phyloP scores from a whole-genome alignment of 164 flowering plant genomes.

The Chimonanthus praecox region DNA sequence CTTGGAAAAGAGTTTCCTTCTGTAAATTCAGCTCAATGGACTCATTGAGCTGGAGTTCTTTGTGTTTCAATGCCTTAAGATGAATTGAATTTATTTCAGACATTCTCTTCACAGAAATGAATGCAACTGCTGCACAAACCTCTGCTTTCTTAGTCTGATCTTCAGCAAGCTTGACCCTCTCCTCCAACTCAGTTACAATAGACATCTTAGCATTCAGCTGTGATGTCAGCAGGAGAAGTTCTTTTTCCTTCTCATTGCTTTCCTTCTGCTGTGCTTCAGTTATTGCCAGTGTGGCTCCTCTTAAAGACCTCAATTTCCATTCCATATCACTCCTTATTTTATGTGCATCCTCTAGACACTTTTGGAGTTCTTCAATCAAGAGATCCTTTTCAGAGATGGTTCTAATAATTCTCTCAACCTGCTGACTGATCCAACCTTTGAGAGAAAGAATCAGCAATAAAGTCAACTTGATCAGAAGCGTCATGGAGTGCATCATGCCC shows the following conservation, averaged over 20 bases:
- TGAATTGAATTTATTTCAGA: slow-evolving; percentile 39
- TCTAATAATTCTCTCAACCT: slow-evolving; percentile 45
- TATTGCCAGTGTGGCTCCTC: slow-evolving; percentile 77
- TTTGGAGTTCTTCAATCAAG: slow-evolving; percentile 61
- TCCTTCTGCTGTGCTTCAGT: slow-evolving; percentile 79
- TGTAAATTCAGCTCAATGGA: slow-evolving; percentile 22
- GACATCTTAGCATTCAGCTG: slow-evolving; percentile 34
- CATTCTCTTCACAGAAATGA: slow-evolving; percentile 59
- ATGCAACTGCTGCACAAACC: slow-evolving; percentile 62
- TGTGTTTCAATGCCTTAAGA: slow-evolving; percentile 26
- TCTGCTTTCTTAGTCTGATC: slow-evolving; percentile 39
- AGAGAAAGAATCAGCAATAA: slow-evolving; percentile 48
- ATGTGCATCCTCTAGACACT: slow-evolving; percentile 63
- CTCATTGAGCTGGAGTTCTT: slow-evolving; percentile 39
- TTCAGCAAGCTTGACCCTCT: slow-evolving; percentile 33
- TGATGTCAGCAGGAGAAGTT: slow-evolving; percentile 41
- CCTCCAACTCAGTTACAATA: slow-evolving; percentile 33
- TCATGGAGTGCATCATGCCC: slow-evolving; percentile 57
- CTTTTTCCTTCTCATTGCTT: slow-evolving; percentile 57
- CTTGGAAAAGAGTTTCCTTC: slow-evolving; percentile 36
- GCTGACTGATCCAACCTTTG: slow-evolving; percentile 59
- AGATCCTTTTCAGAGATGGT: slow-evolving; percentile 63
- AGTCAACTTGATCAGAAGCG: slow-evolving; percentile 56
- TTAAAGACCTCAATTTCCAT: slow-evolving; percentile 71
- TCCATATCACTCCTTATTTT: slow-evolving; percentile 58